A percentile compares a stretch with the other conserved stretches of the same genome.
Conservation (phyloP, 176 grass and related monocot genomes). For the Cenchrus americanus region DNA sequence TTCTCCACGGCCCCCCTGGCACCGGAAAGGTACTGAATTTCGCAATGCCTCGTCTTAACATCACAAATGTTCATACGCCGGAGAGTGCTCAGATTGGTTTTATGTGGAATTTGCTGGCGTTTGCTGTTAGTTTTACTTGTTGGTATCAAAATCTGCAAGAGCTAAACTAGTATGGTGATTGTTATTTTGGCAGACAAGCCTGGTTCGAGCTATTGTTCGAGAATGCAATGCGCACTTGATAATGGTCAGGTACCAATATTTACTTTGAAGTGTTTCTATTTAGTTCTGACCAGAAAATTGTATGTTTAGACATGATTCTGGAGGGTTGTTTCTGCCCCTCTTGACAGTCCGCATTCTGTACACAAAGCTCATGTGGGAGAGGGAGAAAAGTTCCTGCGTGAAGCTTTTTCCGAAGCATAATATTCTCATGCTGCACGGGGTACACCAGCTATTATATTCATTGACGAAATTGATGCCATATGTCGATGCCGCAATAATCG, state of each 20-base stretch:
- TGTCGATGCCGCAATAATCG: conserved; percentile 67
- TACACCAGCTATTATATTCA: conserved; percentile 82
- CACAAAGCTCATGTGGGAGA: conserved; percentile 87
- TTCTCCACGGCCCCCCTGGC: conserved; percentile 85
- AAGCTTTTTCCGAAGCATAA: conserved; percentile 80
- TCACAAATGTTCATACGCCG: neutral
- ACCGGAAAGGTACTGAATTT: conserved; percentile 75
- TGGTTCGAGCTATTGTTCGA: conserved; percentile 75
- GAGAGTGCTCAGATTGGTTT: neutral
- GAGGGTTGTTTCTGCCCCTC: neutral
- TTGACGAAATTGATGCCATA: conserved; percentile 91
- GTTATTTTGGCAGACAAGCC: conserved; percentile 67
- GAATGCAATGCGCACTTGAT: conserved; percentile 80
- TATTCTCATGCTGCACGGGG: conserved; percentile 64
- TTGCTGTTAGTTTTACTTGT: neutral
- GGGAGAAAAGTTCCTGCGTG: conserved; percentile 75
- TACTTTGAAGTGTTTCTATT: neutral
- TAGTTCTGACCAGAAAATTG: neutral
- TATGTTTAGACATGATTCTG: neutral
- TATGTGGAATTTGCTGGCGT: neutral
- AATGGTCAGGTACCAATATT: conserved; percentile 62
- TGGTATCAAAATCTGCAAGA: neutral
- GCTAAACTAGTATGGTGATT: conserved; percentile 15
- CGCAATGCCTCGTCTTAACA: neutral
- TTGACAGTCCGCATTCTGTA: conserved; percentile 67